Evolutionary conservation across 768 basidiomycete species (phyloP).

Genomic region (Boletus fagicola): DNA sequence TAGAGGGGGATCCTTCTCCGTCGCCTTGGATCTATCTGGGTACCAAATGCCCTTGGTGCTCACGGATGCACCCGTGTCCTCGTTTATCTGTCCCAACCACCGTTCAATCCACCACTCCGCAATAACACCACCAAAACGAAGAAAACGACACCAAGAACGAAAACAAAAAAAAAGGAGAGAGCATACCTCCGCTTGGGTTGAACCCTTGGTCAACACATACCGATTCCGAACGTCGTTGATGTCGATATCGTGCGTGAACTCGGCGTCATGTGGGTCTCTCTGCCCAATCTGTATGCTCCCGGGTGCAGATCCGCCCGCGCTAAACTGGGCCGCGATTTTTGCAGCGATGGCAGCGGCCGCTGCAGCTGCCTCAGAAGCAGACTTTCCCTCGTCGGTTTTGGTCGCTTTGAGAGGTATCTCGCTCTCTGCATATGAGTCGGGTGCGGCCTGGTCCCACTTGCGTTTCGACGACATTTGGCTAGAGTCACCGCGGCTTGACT

Average conservation of each 20-base stretch:
- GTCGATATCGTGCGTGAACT: conserved; percentile 89
- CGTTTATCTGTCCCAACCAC: conserved; percentile 66
- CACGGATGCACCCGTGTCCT: conserved; percentile 89
- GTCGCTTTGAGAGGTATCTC: conserved; percentile 42
- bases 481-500: not conserved
- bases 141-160: not conserved
- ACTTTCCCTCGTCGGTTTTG: conserved; percentile 49
- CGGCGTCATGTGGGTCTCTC: conserved; percentile 72
- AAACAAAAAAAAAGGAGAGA: not conserved
- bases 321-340: conserved; percentile 90
- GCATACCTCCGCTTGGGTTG: conserved; percentile 87
- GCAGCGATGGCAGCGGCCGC: conserved; percentile 88
- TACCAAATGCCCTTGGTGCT: conserved; percentile 96
- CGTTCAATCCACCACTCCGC: conserved; percentile 2
- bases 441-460: conserved; percentile 75
- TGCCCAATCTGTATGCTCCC: conserved; percentile 43
- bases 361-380: conserved; percentile 59
- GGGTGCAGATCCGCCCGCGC: conserved; percentile 39
- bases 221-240: conserved; percentile 96
- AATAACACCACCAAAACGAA: not conserved
- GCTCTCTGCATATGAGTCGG: conserved; percentile 43
- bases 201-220: conserved; percentile 90
- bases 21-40: conserved; percentile 87
- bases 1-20: conserved; percentile 88
- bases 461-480: conserved; percentile 64